These are phyloP conservation scores for Alternaria longipes DNA, from an alignment of 2,329 filamentous ascomycete species.

Conservation along the genomic window DNA sequence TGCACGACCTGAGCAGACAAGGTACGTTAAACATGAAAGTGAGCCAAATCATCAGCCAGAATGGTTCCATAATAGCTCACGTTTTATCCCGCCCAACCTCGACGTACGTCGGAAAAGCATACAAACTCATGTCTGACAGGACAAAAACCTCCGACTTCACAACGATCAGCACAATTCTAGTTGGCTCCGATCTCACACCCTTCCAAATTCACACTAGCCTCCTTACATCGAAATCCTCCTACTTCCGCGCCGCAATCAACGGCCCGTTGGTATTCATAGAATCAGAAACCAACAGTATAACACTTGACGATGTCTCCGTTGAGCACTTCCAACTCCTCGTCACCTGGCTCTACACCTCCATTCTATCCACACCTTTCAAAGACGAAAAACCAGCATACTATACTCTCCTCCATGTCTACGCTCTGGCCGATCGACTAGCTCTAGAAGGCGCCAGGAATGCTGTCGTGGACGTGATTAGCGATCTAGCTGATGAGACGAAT, in stretches of 20 bases:
- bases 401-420: constrained; percentile 59
- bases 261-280: constrained; percentile 60
- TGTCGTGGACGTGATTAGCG: constrained; percentile 55
- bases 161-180: constrained; percentile 47
- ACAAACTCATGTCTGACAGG: constrained; percentile 29
- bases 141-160: constrained; percentile 54
- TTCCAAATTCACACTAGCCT: constrained; percentile 61
- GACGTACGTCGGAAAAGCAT: neutral
- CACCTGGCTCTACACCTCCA: constrained; percentile 61
- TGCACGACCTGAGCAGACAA: constrained; percentile 26
- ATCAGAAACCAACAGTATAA: constrained; percentile 53
- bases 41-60: constrained; percentile 3
- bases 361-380: constrained; percentile 54
- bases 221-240: constrained; percentile 58
- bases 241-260: constrained; percentile 62
- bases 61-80: neutral
- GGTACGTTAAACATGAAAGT: constrained; percentile 31
- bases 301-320: constrained; percentile 56
- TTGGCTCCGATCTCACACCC: constrained; percentile 52
- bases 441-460: constrained; percentile 58
- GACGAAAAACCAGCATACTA: constrained; percentile 61
- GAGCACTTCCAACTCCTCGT: constrained; percentile 61
- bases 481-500: constrained; percentile 59
- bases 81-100: neutral
- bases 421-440: constrained; percentile 58